A percentile compares a stretch with the other conserved stretches of the same genome.
Conservation (phyloP, 208 protist species). For the Trypanosoma lewisi region DNA sequence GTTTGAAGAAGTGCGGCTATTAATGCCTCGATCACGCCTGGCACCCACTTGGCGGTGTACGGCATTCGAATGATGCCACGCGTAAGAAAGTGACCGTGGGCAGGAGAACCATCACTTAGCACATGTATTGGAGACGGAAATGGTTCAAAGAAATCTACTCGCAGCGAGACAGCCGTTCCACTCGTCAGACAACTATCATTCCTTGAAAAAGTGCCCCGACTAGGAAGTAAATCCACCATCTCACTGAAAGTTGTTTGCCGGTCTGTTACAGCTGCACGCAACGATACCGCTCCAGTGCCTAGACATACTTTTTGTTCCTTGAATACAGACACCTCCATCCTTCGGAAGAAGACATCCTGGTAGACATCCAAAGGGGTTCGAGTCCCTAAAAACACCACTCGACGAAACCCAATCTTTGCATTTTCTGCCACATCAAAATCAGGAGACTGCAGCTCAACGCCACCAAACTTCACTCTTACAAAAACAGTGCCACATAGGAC, state of each 20-base stretch:
- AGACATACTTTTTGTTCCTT: conserved; percentile 23
- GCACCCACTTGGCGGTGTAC: conserved; percentile 54
- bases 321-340: conserved; percentile 22
- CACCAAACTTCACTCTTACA: conserved; percentile 17
- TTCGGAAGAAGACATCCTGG: conserved; percentile 22
- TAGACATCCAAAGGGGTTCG: conserved; percentile 26
- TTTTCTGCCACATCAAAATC: conserved; percentile 5
- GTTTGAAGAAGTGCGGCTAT: conserved; percentile 31
- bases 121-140: conserved; percentile 63
- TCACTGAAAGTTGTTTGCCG: conserved; percentile 43
- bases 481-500: conserved; percentile 1
- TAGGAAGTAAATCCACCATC: conserved; percentile 36
- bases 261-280: conserved; percentile 51
- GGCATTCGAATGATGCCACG: conserved; percentile 68
- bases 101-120: conserved; percentile 30
- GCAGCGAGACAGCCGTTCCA: conserved; percentile 42
- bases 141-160: conserved; percentile 63
- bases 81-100: conserved; percentile 47
- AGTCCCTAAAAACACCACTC: conserved; percentile 25
- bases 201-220: conserved; percentile 18
- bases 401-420: conserved; percentile 21
- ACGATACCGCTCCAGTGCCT: conserved; percentile 46
- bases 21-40: conserved; percentile 39
- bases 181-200: conserved; percentile 47
- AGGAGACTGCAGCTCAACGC: conserved; percentile 16